phyloP scores from a whole-genome alignment of 495 filamentous ascomycete species.

The Cairneyella variabilis region DNA sequence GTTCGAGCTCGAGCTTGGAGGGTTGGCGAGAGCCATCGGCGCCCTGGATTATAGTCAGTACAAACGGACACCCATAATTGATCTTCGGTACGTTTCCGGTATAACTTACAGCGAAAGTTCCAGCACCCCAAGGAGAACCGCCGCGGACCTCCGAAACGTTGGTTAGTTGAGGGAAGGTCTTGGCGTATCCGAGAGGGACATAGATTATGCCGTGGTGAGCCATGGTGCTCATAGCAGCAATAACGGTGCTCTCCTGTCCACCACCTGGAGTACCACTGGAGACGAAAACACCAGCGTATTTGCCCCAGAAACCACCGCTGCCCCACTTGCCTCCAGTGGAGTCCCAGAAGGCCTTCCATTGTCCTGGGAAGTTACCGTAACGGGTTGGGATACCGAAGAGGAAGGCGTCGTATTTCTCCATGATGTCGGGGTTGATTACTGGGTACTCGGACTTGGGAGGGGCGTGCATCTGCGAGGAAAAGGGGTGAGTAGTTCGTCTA shows the following conservation, averaged over 20 bases:
- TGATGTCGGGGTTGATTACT: conserved; percentile 57
- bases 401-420: conserved; percentile 84
- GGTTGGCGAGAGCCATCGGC: conserved; percentile 81
- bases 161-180: conserved; percentile 62
- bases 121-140: conserved; percentile 89
- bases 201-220: conserved; percentile 94
- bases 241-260: conserved; percentile 86
- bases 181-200: conserved; percentile 90
- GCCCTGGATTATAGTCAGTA: conserved; percentile 30
- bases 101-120: conserved; percentile 69
- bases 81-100: no score
- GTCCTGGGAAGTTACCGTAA: conserved; percentile 96
- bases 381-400: conserved; percentile 97
- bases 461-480: conserved; percentile 64
- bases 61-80: conserved; percentile 14
- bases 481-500: conserved; percentile 31
- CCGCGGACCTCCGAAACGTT: conserved; percentile 76
- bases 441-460: conserved; percentile 71
- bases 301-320: conserved; percentile 41
- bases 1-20: conserved; percentile 61
- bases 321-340: conserved; percentile 24
- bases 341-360: conserved; percentile 67
- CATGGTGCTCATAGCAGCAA: conserved; percentile 82
- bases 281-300: conserved; percentile 90
- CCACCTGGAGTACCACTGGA: conserved; percentile 78